Evolutionary conservation across 139 green algal genomes (phyloP), one percentile per base, ranked within the genome.

Genomic region (Micractinium sp.): DNA sequence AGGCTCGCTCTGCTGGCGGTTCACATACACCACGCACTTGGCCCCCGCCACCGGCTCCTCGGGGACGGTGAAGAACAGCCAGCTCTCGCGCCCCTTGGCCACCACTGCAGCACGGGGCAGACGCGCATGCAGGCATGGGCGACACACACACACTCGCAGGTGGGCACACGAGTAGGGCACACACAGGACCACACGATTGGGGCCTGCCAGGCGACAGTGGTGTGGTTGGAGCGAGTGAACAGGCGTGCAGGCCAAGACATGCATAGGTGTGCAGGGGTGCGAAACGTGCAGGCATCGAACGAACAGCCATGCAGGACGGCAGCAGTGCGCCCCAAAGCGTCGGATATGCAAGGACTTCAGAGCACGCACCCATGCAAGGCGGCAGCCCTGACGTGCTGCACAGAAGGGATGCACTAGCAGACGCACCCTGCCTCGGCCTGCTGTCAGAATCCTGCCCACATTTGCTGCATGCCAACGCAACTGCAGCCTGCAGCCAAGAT

Each of bases 21-120:
- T 97, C 92, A 96, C 96, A 61, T 95, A 95, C 1, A 96, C 31
- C 14, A 91, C 56, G n/a, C 82, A 85, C 35, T 92, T 80, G 75
- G 90, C 92, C 3, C 96, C 96, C 29, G 96, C 96, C 56, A 96
- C 90, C 0, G 95, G 96, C 79, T 75, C 87, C 75, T 95, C 94
- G 22, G 96, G 96, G 66, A 95, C 92, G 3, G 93, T 96, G 71
- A 95, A 93, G 61, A 95, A 94, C 75, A 98, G 91, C 95, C 95
- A 97, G 85, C 94, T 39, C 82, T 91, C 86, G 16, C 78, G 85
- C 9, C 73, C 78, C 25, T n/a, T 29, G 39, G 79, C 69, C 20
- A 47, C 29, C 13, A n/a, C 86, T 80, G 90, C 78, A 89, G 38
- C 23, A 60, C 14, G 39, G 15, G 1, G 38, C 47, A 9, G 47